Percentiles rank a stretch among this genome's conserved stretches.
phyloP scores from a whole-genome alignment of 176 grass and related monocot species.

The Sorghum bicolor region Sorghum_bicolor_NCBIv3 NC_012871.2:3937001-3937500 shows the following conservation, averaged over 20 bases:
- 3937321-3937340: background rate
- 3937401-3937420: background rate
- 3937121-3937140: conserved; percentile 54
- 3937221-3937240: background rate
- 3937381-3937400: conserved; percentile 1
- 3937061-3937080: conserved; percentile 1
- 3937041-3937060: background rate
- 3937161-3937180: conserved; percentile 59
- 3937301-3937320: background rate
- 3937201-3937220: conserved; percentile 29
- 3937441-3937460: conserved; percentile 25
- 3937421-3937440: background rate
- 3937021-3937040: conserved; percentile 23
- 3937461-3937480: background rate
- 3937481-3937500: background rate
- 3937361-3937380: background rate
- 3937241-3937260: conserved; percentile 32
- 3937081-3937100: conserved; percentile 35
- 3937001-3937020: conserved; percentile 33
- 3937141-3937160: conserved; percentile 19
- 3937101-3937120: conserved; percentile 49
- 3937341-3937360: conserved; percentile 8
- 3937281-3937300: background rate
- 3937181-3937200: conserved; percentile 3
- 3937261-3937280: conserved; percentile 10